Percentiles rank a stretch among this genome's conserved stretches.
These are phyloP conservation scores for Torulaspora franciscae DNA, from an alignment of 805 yeast species.

Conservation along the genomic window DNA sequence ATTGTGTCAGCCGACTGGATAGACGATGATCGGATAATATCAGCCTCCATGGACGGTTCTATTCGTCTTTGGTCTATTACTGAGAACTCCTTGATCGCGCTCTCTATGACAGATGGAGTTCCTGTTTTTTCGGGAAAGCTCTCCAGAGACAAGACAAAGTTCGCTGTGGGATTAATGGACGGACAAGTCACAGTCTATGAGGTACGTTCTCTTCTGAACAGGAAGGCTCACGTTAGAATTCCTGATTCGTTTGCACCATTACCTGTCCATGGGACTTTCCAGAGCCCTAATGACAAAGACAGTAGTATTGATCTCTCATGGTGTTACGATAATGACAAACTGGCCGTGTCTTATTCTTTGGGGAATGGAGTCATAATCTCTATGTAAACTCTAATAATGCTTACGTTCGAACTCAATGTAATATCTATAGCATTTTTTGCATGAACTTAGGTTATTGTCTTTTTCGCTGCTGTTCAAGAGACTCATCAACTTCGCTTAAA, in stretches of 20 bases:
- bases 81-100: constrained; percentile 22
- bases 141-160: constrained; percentile 44
- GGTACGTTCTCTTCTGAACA: constrained; percentile 22
- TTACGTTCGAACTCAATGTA: not conserved
- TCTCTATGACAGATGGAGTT: constrained; percentile 42
- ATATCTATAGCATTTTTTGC: constrained; percentile 1
- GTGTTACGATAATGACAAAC: constrained; percentile 27
- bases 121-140: constrained; percentile 53
- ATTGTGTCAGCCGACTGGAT: constrained; percentile 57
- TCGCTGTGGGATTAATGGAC: constrained; percentile 63
- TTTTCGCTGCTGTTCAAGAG: not conserved
- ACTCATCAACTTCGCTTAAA: not conserved
- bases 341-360: constrained; percentile 35
- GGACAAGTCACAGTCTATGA: constrained; percentile 57
- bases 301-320: constrained; percentile 36
- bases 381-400: constrained; percentile 10
- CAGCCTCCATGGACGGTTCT: constrained; percentile 67
- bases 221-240: constrained; percentile 11
- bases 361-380: constrained; percentile 29
- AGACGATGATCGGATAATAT: constrained; percentile 39
- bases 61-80: constrained; percentile 60
- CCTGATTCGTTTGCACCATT: constrained; percentile 24
- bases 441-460: not conserved
- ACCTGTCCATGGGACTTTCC: constrained; percentile 25
- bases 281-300: constrained; percentile 23